These are phyloP conservation scores for Neurospora sp. DNA, from an alignment of 495 filamentous ascomycete species.

Conservation along the genomic window DNA sequence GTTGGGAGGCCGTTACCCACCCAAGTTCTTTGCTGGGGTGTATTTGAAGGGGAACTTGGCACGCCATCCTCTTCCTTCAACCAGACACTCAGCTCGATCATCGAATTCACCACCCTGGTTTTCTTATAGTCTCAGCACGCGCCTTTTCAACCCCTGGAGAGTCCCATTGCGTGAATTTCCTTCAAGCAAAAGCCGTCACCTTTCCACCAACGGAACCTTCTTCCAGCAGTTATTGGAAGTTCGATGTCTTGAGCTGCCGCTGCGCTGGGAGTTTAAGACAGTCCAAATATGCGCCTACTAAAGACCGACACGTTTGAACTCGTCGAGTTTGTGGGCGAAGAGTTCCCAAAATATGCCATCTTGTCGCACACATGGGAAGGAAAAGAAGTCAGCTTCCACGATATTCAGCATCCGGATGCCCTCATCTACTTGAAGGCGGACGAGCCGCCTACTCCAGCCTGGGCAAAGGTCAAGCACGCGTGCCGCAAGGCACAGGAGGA, in stretches of 20 bases:
- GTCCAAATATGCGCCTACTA: not conserved
- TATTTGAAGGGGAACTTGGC: not conserved
- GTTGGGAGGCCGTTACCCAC: not conserved
- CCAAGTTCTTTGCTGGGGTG: not conserved
- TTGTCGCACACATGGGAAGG: constrained; percentile 26
- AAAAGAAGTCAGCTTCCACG: constrained; percentile 19
- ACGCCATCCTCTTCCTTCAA: not conserved
- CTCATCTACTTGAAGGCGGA: not conserved
- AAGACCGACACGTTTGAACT: constrained; percentile 2
- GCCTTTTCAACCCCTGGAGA: not conserved
- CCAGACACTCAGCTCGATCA: not conserved
- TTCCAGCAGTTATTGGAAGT: not conserved
- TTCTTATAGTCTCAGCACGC: not conserved
- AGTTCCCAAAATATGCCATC: constrained; percentile 13
- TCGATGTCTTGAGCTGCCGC: not conserved
- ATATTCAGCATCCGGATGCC: constrained; percentile 1
- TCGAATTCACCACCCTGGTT: not conserved
- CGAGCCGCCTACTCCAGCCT: not conserved
- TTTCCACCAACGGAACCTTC: not conserved
- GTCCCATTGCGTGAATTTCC: not conserved
- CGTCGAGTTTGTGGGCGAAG: constrained; percentile 1
- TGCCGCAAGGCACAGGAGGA: not conserved
- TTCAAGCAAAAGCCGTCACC: not conserved
- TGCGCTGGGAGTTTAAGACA: not conserved
- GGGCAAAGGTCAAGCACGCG: not conserved